Evolutionary conservation across 441 rosid genomes (phyloP).

Genomic region (Corymbia citriodora): DNA sequence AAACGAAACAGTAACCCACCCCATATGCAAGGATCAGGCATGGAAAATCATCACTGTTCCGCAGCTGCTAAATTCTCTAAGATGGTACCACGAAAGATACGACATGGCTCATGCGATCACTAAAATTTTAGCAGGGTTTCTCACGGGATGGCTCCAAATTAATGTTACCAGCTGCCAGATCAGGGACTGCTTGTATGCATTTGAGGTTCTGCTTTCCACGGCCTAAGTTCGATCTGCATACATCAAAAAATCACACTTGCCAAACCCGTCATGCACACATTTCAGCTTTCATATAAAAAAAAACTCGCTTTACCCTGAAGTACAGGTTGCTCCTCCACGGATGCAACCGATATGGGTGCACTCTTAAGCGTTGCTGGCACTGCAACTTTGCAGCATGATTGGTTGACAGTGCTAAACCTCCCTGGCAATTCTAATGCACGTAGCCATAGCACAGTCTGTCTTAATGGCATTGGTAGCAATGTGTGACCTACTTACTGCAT

Average conservation of each 20-base stretch:
- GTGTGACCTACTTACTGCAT: constrained; percentile 71
- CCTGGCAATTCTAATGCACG: constrained; percentile 54
- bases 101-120: background rate
- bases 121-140: background rate
- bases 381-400: background rate
- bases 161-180: background rate
- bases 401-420: constrained; percentile 10
- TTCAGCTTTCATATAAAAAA: background rate
- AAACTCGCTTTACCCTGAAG: background rate
- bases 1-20: background rate
- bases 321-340: background rate
- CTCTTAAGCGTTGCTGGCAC: background rate
- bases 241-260: background rate
- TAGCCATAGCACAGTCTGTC: constrained; percentile 71
- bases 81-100: background rate
- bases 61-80: background rate
- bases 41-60: background rate
- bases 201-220: background rate
- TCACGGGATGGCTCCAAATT: background rate
- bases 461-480: constrained; percentile 64
- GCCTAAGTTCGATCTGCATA: background rate
- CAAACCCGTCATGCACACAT: background rate
- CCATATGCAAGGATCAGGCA: background rate
- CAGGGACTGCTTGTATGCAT: background rate
- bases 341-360: background rate